Evolutionary conservation across 2,329 filamentous ascomycete species (phyloP), one percentile per base, ranked within the genome.

Genomic region (Fusarium goolgardi): DNA sequence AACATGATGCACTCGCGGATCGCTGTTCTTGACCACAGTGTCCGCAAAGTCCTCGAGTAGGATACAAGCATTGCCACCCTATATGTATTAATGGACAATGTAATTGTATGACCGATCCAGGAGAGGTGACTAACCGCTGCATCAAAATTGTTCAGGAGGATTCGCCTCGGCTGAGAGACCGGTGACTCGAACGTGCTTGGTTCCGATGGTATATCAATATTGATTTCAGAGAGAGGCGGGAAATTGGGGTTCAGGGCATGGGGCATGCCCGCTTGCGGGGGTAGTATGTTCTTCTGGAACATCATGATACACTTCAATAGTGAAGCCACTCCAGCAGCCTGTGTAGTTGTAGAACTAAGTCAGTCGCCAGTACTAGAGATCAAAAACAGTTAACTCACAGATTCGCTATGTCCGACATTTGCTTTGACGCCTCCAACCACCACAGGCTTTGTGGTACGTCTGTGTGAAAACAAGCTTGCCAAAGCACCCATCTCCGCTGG

Each of bases 401-500:
- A 86, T 71, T 89, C 88, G 35, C 86, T 83, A 74, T 91, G 89
- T 2, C 89, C 89, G 3, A 90, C 78, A 43, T 90, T 90, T 3
- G 87, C 83, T 72, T 91, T 92, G 21, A 88, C 83, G 0, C 88
- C 81, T 8, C 90, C 89, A 0, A 91, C 77, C 67, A 85, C 84
- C 1, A 92, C 80, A 0, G 88, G 84, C 49, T 84, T 34, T 21
- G 13, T 79, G 6, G 81, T 74, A 16, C 83, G 78, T 69, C 84
- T 82, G 16, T 84, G 84, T 1, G 83, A 82, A 67, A 85, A 87
- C 12, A 83, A 79, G 60, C 82, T 78, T 13, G 89, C 88, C 47
- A 96, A 91, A 86, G 82, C 27, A 21, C 27, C 27, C 91, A 96
- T 95, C 77, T 97, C 94, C 3, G 88, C 90, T 7, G 88, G 89